These are phyloP conservation scores for Filosporella fistucella DNA, from an alignment of 495 filamentous ascomycete genomes.

Conservation along the genomic window DNA sequence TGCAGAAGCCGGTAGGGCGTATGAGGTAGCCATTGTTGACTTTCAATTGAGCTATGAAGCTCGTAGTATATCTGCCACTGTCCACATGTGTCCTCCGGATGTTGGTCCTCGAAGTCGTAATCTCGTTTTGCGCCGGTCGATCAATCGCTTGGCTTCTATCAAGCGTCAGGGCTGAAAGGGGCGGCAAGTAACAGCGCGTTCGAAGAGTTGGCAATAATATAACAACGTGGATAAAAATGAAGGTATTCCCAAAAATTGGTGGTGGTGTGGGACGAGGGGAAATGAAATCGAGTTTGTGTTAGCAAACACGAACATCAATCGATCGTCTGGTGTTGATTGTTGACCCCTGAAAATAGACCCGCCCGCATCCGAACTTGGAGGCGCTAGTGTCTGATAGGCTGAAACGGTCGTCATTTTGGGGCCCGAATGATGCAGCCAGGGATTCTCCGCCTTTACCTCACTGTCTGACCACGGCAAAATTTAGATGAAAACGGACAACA, in stretches of 20 bases:
- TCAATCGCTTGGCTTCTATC: not conserved
- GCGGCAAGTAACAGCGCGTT: not conserved
- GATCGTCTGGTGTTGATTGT: conserved; percentile 14
- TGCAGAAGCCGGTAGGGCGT: conserved; percentile 43
- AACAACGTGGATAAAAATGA: no score
- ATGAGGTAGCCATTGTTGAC: conserved; percentile 41
- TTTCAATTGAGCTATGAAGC: conserved; percentile 15
- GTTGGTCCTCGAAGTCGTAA: not conserved
- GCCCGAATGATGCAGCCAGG: no score
- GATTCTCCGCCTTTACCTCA: no score
- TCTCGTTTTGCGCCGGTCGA: conserved; percentile 1
- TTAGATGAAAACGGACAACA: no score
- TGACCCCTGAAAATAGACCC: conserved; percentile 2
- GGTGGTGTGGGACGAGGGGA: not conserved
- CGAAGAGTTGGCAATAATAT: no score
- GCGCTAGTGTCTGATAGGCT: conserved; percentile 4
- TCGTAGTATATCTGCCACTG: conserved; percentile 5
- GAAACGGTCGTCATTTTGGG: no score
- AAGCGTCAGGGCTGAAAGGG: not conserved
- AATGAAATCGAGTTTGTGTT: not conserved
- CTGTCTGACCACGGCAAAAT: no score
- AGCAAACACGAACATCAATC: no score
- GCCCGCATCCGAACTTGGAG: no score
- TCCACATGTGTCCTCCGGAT: conserved; percentile 12
- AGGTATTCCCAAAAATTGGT: no score